Conservation (phyloP, 1,284 basidiomycete genomes). For the Microbotryomycetes sp. region DNA sequence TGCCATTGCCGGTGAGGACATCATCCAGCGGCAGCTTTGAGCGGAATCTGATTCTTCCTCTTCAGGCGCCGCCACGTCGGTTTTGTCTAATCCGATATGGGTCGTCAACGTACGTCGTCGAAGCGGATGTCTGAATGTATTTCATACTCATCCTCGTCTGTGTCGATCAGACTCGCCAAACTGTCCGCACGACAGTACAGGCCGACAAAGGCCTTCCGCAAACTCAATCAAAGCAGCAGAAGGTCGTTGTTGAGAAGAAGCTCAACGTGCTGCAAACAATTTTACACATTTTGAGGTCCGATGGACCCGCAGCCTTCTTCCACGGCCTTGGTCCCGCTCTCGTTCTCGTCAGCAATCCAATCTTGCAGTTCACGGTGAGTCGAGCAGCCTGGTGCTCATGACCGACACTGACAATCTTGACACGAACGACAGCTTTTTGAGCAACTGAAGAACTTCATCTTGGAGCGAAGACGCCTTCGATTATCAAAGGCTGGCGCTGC, state of each 20-base stretch:
- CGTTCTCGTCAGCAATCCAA: slow-evolving; percentile 89
- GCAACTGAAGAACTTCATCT: slow-evolving; percentile 73
- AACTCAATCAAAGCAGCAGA: slow-evolving; percentile 13
- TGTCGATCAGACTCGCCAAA: slow-evolving; percentile 60
- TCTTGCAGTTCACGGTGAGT: slow-evolving; percentile 54
- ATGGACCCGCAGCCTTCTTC: slow-evolving; percentile 79
- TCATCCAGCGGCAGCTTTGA: neutral
- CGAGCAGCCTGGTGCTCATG: slow-evolving; percentile 29
- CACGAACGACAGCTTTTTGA: slow-evolving; percentile 50
- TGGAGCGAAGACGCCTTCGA: slow-evolving; percentile 51
- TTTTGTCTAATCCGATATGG: slow-evolving; percentile 91
- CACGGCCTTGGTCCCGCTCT: slow-evolving; percentile 92
- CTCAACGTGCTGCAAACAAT: slow-evolving; percentile 57
- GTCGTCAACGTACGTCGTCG: slow-evolving; percentile 41
- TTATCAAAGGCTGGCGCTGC: slow-evolving; percentile 45
- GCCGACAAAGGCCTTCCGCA: slow-evolving; percentile 13
- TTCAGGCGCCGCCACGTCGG: slow-evolving; percentile 77
- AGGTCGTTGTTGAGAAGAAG: slow-evolving; percentile 27
- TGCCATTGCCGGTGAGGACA: slow-evolving; percentile 66
- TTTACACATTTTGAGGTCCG: slow-evolving; percentile 64
- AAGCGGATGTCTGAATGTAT: no score
- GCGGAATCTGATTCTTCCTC: neutral
- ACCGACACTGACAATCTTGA: slow-evolving; percentile 71
- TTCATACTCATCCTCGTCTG: no score
- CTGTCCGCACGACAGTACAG: slow-evolving; percentile 40